Evolutionary conservation across 805 yeast genomes (phyloP).

Genomic region (Saccharomycopsis sp.): DNA sequence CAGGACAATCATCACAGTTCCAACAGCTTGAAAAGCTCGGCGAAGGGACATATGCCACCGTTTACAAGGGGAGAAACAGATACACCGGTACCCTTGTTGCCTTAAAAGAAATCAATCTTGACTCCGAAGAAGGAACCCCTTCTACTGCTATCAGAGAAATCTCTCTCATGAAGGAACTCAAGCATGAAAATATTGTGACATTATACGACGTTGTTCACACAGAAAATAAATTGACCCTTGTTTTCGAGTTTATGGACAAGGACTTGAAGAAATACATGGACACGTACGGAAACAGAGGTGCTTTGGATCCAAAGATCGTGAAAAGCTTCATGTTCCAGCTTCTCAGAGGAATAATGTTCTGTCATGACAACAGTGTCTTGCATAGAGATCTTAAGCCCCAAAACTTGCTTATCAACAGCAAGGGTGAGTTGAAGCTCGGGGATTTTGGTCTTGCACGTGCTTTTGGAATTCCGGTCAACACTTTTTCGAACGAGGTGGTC

Average conservation of each 20-base stretch:
- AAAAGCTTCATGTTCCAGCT: slow-evolving; percentile 93
- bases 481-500: slow-evolving; percentile 95
- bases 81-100: slow-evolving; percentile 89
- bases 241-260: slow-evolving; percentile 88
- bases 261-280: slow-evolving; percentile 96
- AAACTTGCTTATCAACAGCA: slow-evolving; percentile 77
- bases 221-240: slow-evolving; percentile 89
- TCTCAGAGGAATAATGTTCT: slow-evolving; percentile 79
- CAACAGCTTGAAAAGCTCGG: slow-evolving; percentile 70
- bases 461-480: slow-evolving; percentile 95
- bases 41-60: slow-evolving; percentile 98
- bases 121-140: slow-evolving; percentile 97
- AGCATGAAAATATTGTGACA: slow-evolving; percentile 88
- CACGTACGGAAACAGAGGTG: slow-evolving; percentile 66
- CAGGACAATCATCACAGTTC: slow-evolving; percentile 16
- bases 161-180: slow-evolving; percentile 88
- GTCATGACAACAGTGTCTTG: slow-evolving; percentile 78
- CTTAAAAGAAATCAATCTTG: slow-evolving; percentile 86
- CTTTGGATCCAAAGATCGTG: slow-evolving; percentile 63
- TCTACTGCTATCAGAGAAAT: slow-evolving; percentile 97
- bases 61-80: slow-evolving; percentile 85
- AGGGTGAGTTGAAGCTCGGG: slow-evolving; percentile 89
- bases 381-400: slow-evolving; percentile 91
- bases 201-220: slow-evolving; percentile 94
- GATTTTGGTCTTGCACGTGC: slow-evolving; percentile 98